These are phyloP conservation scores for Coprinellus micaceus DNA, from an alignment of 768 basidiomycete species.

Conservation along the genomic window DNA sequence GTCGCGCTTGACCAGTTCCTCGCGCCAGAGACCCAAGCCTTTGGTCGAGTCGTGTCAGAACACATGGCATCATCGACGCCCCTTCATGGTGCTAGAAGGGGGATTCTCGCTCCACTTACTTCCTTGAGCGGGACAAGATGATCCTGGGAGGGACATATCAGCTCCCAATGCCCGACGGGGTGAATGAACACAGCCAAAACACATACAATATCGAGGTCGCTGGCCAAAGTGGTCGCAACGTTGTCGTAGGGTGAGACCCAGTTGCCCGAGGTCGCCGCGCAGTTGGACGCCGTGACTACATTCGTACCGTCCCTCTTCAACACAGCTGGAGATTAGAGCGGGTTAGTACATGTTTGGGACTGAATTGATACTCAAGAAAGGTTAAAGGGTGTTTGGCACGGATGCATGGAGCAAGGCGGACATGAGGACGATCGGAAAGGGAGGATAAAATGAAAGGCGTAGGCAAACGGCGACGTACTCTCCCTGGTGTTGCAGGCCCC, in stretches of 20 bases:
- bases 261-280: slow-evolving; percentile 42
- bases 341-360: not conserved
- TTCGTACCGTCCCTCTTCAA: slow-evolving; percentile 42
- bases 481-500: slow-evolving; percentile 52
- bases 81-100: not conserved
- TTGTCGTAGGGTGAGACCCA: slow-evolving; percentile 54
- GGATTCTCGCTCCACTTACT: slow-evolving; percentile 17
- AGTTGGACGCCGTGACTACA: slow-evolving; percentile 39
- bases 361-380: not conserved
- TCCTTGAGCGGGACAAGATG: slow-evolving; percentile 55
- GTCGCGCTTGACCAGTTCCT: slow-evolving; percentile 46
- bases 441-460: not conserved
- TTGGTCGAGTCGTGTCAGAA: not conserved
- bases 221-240: slow-evolving; percentile 40
- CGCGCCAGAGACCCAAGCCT: slow-evolving; percentile 58
- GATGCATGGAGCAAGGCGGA: too few species aligned
- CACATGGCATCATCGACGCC: not conserved
- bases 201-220: slow-evolving; percentile 50
- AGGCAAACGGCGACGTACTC: slow-evolving; percentile 29
- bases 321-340: slow-evolving; percentile 27
- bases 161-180: too few species aligned
- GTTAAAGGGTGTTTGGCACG: too few species aligned
- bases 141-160: slow-evolving; percentile 30
- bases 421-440: not conserved
- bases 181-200: not conserved